phyloP scores from a whole-genome alignment of 306 rosid species.

The Lablab purpureus region DNA sequence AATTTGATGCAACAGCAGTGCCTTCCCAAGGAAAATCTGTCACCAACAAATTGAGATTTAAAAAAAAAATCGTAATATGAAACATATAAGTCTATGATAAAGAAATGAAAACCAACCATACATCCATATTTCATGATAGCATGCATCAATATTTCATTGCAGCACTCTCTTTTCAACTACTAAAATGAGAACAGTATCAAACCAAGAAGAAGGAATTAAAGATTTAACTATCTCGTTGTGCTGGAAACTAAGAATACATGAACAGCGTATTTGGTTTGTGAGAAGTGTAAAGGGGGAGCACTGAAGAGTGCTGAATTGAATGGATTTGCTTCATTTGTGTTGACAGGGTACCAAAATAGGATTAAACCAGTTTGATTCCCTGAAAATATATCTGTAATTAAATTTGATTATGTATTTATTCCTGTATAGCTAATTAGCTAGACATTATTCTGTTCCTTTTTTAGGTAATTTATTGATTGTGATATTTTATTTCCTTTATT shows the following conservation, averaged over 20 bases:
- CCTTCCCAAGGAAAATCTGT: constrained; percentile 87
- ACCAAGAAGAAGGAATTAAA: constrained; percentile 6
- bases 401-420: too few relatives aligned
- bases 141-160: constrained; percentile 18
- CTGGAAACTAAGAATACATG: constrained; percentile 5
- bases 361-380: too few relatives aligned
- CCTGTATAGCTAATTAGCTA: not conserved
- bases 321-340: too few relatives aligned
- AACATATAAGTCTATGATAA: constrained; percentile 16
- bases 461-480: not conserved
- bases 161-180: constrained; percentile 22
- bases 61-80: constrained; percentile 36
- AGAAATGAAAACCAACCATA: constrained; percentile 9
- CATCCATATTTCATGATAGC: constrained; percentile 3
- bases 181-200: not conserved
- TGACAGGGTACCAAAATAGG: too few relatives aligned
- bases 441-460: not conserved
- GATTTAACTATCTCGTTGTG: not conserved
- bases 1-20: constrained; percentile 76
- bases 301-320: too few relatives aligned
- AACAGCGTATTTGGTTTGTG: too few relatives aligned
- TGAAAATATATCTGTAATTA: too few relatives aligned
- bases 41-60: constrained; percentile 41
- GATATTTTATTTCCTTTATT: not conserved
- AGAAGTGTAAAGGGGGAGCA: not conserved